Conservation (phyloP, 345 rosid genomes). For the Ceriops zippeliana region DNA sequence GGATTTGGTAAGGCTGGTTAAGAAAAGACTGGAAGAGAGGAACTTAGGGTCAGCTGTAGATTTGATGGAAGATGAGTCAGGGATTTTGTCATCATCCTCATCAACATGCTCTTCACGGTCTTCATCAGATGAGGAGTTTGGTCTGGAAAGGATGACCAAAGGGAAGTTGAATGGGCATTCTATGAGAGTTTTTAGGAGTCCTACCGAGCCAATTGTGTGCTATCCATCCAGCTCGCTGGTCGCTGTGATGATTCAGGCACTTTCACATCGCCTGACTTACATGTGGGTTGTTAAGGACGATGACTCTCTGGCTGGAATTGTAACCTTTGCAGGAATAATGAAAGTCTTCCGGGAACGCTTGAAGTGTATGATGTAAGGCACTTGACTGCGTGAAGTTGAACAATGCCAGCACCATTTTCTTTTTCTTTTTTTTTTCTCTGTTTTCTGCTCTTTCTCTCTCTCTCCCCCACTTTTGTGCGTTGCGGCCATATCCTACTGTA, state of each 20-base stretch:
- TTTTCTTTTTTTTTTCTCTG: rapidly evolving
- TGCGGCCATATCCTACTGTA: too few species aligned
- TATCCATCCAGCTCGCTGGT: constrained; percentile 54
- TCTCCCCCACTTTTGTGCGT: too few species aligned
- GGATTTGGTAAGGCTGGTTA: constrained; percentile 41
- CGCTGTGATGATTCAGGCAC: constrained; percentile 66
- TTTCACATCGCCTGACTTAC: constrained; percentile 47
- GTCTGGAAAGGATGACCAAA: constrained; percentile 20
- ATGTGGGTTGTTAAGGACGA: constrained; percentile 60
- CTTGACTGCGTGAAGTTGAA: neutral
- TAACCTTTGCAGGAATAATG: constrained; percentile 47
- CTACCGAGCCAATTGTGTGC: constrained; percentile 42
- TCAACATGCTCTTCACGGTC: constrained; percentile 26
- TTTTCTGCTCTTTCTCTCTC: too few species aligned
- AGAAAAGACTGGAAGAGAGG: constrained; percentile 42
- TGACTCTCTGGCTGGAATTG: constrained; percentile 42
- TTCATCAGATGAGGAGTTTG: constrained; percentile 49
- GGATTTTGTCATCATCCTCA: constrained; percentile 23
- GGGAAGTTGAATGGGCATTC: constrained; percentile 28
- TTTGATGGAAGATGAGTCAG: constrained; percentile 43
- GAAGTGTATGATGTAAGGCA: constrained; percentile 17
- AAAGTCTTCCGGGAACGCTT: constrained; percentile 46
- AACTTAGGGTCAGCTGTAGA: constrained; percentile 33
- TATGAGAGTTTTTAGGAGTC: constrained; percentile 27
- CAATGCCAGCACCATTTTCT: too few species aligned